These are phyloP conservation scores for Ogataea paraovalis DNA, from an alignment of 805 yeast genomes.

Conservation along the genomic window DNA sequence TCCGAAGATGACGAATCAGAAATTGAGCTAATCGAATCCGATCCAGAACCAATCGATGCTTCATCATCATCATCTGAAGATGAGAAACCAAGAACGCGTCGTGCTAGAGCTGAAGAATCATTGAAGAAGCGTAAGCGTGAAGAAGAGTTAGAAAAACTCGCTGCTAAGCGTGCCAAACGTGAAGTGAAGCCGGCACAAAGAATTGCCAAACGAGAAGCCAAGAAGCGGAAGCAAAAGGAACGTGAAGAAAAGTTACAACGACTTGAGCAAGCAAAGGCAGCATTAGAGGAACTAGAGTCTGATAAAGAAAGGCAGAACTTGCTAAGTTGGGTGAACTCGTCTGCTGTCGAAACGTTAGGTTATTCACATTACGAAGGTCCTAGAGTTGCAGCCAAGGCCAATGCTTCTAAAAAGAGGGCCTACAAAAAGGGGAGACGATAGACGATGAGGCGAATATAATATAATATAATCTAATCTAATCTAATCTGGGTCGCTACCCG, in stretches of 20 bases:
- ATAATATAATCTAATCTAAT: too few relatives aligned
- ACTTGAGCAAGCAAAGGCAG: conserved; percentile 23
- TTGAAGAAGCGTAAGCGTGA: conserved; percentile 29
- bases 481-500: too few relatives aligned
- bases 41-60: conserved; percentile 9
- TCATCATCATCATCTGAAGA: conserved; percentile 5
- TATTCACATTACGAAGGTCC: conserved; percentile 54
- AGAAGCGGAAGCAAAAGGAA: conserved; percentile 30
- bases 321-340: conserved; percentile 58
- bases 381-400: conserved; percentile 12
- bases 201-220: conserved; percentile 33
- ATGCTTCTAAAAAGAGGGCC: conserved; percentile 14
- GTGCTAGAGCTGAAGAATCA: conserved; percentile 28
- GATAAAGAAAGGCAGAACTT: conserved; percentile 45
- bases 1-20: conserved; percentile 28
- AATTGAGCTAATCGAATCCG: conserved; percentile 12
- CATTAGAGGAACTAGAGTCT: conserved; percentile 32
- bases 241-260: conserved; percentile 29
- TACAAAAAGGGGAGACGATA: conserved; percentile 12
- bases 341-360: conserved; percentile 49
- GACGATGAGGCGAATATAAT: too few relatives aligned
- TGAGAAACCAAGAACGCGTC: conserved; percentile 32
- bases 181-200: conserved; percentile 34
- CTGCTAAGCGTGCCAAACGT: conserved; percentile 30
- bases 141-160: conserved; percentile 22